Evolutionary conservation across 208 protist genomes (phyloP), one percentile per base, ranked within the genome.

Genomic region (Trypanosoma rangeli): DNA sequence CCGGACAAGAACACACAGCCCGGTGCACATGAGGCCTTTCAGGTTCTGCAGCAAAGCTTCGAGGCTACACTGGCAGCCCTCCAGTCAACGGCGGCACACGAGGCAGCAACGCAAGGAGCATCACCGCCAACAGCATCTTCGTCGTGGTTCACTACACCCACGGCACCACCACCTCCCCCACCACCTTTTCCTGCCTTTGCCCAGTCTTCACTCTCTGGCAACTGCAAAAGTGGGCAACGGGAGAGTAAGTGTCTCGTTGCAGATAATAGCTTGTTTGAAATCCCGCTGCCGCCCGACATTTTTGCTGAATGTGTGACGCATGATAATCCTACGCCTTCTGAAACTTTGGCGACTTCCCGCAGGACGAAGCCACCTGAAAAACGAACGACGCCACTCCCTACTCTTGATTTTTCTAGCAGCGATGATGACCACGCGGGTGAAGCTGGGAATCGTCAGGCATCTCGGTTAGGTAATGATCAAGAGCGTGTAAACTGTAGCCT

Each of bases 1-100:
- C 92, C 92, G 0, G 92, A 96, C 78, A 96, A 96, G 76, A 95
- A 95, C 62, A 33, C 67, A 4, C 68, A 70, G 48, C 9, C 65
- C 4, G 15, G 64, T 13, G 82, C 87, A 3, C 58, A 72, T 33
- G 79, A 79, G 62, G 87, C 87, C 0, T 93, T 93, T 67, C 82
- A 89, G 42, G 28, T 86, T 10, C 58, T 90, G 48, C 87, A 93
- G 62, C 74, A 49, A 15, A 70, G 61, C 42, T 93, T 89, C 54
- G 84, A 93, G 53, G 49, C 37, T 1, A 48, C 64, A 33, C 72
- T 79, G 10, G 57, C 55, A 44, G 0, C 61, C 5, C 64, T 74
- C 13, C 56, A 44, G 8, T 22, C 46, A 52, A 54, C 15, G 16
- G 20, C 39, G 49, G 39, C 26, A 57, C 57, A 16, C 8, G 52